Evolutionary conservation across 148 eudicot genomes (phyloP).

Genomic region (Gaultheria prostrata): DNA sequence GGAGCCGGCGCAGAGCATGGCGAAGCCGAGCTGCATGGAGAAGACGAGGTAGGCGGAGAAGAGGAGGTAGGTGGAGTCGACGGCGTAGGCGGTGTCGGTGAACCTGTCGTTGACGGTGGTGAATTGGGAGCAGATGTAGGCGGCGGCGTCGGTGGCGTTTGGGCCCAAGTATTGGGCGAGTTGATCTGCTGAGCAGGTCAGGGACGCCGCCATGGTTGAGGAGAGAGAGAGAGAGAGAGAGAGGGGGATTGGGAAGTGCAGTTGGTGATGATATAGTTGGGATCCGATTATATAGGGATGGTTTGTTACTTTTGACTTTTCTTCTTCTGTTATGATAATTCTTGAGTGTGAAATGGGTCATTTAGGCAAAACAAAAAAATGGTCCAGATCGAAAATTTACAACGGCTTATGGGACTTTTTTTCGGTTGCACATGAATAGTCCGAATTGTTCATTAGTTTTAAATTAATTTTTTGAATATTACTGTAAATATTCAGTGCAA

Average conservation of each 20-base stretch:
- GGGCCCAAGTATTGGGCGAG: constrained; percentile 36
- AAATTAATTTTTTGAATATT: too few species aligned
- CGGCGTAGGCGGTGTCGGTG: constrained; percentile 41
- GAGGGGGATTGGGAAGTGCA: neutral
- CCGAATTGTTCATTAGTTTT: too few species aligned
- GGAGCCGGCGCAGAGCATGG: constrained; percentile 89
- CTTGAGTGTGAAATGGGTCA: too few species aligned
- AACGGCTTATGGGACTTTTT: too few species aligned
- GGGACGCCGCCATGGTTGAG: constrained; percentile 15
- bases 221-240: neutral
- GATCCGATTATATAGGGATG: neutral
- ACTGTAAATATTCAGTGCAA: too few species aligned
- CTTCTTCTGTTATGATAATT: neutral
- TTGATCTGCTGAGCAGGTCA: constrained; percentile 29
- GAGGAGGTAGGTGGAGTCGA: constrained; percentile 69
- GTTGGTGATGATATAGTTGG: neutral
- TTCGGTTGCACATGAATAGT: too few species aligned
- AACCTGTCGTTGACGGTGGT: constrained; percentile 25
- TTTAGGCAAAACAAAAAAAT: too few species aligned
- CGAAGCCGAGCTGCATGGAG: constrained; percentile 86
- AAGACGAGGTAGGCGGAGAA: constrained; percentile 78
- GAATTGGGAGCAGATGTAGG: constrained; percentile 51
- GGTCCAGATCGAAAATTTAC: too few species aligned
- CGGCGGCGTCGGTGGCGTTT: constrained; percentile 48
- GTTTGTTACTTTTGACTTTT: neutral